A percentile compares a stretch with the other conserved stretches of the same genome.
phyloP scores from a whole-genome alignment of 169 alveolate genomes.

The Pseudocohnilembus persalinus region DNA sequence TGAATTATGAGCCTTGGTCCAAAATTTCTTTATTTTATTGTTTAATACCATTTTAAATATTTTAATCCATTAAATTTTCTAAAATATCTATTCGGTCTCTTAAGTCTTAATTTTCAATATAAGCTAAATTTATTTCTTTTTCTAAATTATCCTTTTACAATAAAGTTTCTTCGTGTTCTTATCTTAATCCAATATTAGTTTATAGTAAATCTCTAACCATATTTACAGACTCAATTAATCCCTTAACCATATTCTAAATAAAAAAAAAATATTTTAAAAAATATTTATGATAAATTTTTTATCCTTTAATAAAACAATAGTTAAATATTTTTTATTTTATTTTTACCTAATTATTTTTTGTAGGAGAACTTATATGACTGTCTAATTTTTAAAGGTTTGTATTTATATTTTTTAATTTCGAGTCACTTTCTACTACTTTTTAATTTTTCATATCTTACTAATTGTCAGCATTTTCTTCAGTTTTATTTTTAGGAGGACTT shows the following conservation, averaged over 20 bases:
- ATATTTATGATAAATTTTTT: background rate
- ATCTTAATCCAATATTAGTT: conserved; percentile 64
- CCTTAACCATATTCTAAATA: conserved; percentile 21
- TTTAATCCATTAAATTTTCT: conserved; percentile 8
- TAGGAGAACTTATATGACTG: conserved; percentile 5
- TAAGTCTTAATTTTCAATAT: conserved; percentile 55
- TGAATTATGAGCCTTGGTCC: conserved; percentile 4
- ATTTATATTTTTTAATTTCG: conserved; percentile 12
- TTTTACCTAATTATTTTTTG: too few relatives aligned
- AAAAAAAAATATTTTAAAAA: background rate
- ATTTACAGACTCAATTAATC: conserved; percentile 59
- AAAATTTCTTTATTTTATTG: background rate
- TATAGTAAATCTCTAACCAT: conserved; percentile 71
- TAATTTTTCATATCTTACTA: background rate
- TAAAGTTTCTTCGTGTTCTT: conserved; percentile 27
- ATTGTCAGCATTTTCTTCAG: too few relatives aligned
- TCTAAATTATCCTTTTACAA: conserved; percentile 41
- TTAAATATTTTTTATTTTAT: too few relatives aligned
- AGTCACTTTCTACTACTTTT: background rate
- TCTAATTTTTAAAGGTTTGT: background rate
- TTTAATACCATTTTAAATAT: background rate
- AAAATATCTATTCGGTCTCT: conserved; percentile 61
- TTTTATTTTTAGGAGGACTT: too few relatives aligned
- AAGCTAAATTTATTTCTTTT: conserved; percentile 34
- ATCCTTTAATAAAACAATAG: too few relatives aligned